Conservation (phyloP, 306 rosid genomes). For the Spatholobus suberectus region DNA sequence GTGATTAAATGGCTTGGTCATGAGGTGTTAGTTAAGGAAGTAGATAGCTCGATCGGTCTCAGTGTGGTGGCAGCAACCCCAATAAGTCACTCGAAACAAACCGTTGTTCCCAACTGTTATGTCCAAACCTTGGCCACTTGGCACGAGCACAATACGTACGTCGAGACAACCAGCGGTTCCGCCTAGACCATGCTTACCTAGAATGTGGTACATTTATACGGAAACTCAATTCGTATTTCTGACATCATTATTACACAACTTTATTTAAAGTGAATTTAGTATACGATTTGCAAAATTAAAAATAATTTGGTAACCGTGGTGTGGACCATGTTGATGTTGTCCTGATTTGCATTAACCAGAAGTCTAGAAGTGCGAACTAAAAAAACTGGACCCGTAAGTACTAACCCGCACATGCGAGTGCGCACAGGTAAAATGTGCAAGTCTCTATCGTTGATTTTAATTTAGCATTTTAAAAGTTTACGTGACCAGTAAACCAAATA, state of each 20-base stretch:
- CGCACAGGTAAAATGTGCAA: not conserved
- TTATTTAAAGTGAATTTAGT: not conserved
- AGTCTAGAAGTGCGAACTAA: not conserved
- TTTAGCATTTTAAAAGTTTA: not conserved
- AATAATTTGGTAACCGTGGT: not conserved
- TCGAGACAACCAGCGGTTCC: conserved; percentile 28
- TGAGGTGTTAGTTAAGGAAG: conserved; percentile 71
- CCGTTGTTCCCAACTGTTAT: conserved; percentile 30
- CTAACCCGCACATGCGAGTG: conserved; percentile 6
- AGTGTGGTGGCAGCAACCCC: conserved; percentile 60
- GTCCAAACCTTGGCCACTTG: conserved; percentile 47
- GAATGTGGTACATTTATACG: not conserved
- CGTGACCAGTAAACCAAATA: not conserved
- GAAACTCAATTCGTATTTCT: not conserved
- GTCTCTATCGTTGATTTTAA: not conserved
- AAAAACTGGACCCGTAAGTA: not conserved
- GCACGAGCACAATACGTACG: conserved; percentile 29
- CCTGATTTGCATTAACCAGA: not conserved
- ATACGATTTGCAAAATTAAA: not conserved
- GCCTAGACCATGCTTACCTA: conserved; percentile 40
- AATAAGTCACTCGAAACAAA: conserved; percentile 45
- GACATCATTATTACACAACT: not conserved
- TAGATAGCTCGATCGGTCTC: conserved; percentile 63
- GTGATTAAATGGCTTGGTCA: conserved; percentile 44
- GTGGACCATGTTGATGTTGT: conserved; percentile 48